Conservation (phyloP, 306 rosid species). For the Alnus rubra region DNA sequence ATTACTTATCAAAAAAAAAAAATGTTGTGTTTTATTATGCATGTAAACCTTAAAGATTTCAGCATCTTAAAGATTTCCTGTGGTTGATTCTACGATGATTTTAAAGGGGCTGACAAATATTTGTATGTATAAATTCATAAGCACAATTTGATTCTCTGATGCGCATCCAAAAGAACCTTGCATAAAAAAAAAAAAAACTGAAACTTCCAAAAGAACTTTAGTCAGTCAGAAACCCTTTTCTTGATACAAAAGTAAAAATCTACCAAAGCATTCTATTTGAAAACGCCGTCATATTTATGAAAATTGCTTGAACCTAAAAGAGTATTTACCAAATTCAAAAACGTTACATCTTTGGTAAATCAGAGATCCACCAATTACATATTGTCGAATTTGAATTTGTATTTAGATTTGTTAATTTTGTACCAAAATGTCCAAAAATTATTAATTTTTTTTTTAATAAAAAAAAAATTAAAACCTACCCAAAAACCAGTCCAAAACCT, state of each 20-base stretch:
- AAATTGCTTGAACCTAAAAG: background rate
- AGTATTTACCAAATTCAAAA: background rate
- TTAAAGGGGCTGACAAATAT: too few species aligned
- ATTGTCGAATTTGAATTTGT: too few species aligned
- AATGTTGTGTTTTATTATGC: slow-evolving; percentile 32
- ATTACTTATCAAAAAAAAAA: too few species aligned
- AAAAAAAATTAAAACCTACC: too few species aligned
- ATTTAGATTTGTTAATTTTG: too few species aligned
- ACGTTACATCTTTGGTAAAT: background rate
- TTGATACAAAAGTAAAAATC: background rate
- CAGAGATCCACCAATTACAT: background rate
- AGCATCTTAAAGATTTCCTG: background rate
- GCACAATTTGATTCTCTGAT: background rate
- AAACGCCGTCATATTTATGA: background rate
- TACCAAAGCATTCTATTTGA: background rate
- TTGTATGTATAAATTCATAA: too few species aligned
- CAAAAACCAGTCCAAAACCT: too few species aligned
- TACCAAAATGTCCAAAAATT: too few species aligned
- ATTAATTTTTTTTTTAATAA: too few species aligned
- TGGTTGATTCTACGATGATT: background rate
- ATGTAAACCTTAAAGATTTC: slow-evolving; percentile 24
- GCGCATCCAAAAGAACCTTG: background rate
- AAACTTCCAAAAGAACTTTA: background rate
- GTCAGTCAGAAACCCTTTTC: background rate
- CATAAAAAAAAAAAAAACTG: background rate